These are phyloP conservation scores for Sclerotinia subarctica DNA, from an alignment of 2,329 filamentous ascomycete species.

Conservation along the genomic window DNA sequence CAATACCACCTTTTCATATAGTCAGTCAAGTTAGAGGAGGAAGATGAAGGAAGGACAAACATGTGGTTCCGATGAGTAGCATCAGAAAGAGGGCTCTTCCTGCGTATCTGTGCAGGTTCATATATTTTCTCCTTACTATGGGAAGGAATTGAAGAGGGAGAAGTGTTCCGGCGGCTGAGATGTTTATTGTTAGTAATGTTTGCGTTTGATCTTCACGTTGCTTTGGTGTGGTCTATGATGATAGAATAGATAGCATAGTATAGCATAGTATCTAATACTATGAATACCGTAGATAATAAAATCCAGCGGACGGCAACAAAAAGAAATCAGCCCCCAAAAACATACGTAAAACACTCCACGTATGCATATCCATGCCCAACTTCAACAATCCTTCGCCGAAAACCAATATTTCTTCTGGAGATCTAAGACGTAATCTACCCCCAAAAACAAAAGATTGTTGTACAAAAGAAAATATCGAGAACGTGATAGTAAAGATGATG, in stretches of 20 bases:
- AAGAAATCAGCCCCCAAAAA: neutral
- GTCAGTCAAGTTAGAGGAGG: neutral
- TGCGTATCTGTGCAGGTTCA: neutral
- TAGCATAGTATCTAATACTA: neutral
- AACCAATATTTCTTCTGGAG: neutral
- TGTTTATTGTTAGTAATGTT: neutral
- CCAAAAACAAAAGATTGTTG: constrained; percentile 2
- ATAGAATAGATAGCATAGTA: neutral
- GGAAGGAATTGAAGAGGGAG: constrained; percentile 16
- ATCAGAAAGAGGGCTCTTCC: neutral
- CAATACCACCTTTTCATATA: neutral
- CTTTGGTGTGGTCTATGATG: neutral
- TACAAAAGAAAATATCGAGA: constrained; percentile 4
- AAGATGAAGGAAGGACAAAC: neutral
- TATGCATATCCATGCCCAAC: constrained; percentile 7
- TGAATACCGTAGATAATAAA: neutral
- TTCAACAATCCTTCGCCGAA: constrained; percentile 5
- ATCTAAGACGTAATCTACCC: neutral
- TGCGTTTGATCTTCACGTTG: neutral
- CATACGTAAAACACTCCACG: constrained; percentile 19
- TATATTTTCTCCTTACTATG: neutral
- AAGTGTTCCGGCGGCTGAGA: constrained; percentile 11
- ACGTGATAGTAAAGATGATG: neutral
- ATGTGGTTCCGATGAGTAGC: constrained; percentile 6
- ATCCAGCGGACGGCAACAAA: neutral